These are phyloP conservation scores for Aspergillus quadrilineatus DNA, from an alignment of 2,329 filamentous ascomycete species.

Conservation along the genomic window DNA sequence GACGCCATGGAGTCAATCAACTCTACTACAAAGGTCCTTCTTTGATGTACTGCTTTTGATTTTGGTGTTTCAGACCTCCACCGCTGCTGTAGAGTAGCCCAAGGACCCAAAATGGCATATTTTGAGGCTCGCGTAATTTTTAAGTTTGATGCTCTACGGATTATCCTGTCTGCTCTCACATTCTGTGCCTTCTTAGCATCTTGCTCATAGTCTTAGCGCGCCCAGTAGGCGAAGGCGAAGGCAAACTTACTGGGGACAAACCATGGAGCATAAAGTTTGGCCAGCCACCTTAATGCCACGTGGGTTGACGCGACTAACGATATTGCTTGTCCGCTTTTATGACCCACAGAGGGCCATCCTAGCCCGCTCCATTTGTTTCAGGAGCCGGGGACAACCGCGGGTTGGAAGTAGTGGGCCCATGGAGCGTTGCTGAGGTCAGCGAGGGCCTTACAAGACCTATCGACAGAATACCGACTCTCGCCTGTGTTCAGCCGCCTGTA, in stretches of 20 bases:
- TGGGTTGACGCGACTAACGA: conserved; percentile 5
- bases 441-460: background rate
- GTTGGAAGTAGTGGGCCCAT: background rate
- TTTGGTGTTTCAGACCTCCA: no score
- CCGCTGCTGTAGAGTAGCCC: no score
- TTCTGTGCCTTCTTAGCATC: background rate
- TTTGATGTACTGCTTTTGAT: no score
- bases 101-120: no score
- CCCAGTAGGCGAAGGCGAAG: background rate
- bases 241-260: background rate
- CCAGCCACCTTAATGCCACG: conserved; percentile 14
- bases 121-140: no score
- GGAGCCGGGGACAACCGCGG: background rate
- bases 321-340: background rate
- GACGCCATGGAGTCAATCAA: no score
- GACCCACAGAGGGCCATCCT: background rate
- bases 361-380: background rate
- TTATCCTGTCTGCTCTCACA: no score
- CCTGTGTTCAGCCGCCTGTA: background rate
- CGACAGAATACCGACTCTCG: background rate
- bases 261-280: conserved; percentile 12
- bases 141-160: no score
- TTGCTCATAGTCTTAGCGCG: background rate
- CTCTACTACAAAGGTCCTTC: no score
- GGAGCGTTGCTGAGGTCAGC: background rate